Evolutionary conservation across 495 filamentous ascomycete species (phyloP).

Genomic region (Neurospora sp.): DNA sequence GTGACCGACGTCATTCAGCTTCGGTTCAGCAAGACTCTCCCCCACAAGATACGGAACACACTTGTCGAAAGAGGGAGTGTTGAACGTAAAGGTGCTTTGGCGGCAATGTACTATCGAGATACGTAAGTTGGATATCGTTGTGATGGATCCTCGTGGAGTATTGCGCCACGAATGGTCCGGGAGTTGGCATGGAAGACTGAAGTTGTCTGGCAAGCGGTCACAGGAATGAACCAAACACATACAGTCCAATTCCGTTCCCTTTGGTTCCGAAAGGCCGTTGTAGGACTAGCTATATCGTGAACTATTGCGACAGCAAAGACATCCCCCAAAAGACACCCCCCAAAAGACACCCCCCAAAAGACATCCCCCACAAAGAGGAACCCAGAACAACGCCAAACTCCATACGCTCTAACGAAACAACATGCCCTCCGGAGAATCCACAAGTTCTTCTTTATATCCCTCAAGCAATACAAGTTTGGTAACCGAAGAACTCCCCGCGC

Average conservation of each 20-base stretch:
- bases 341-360: not conserved
- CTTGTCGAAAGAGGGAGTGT: not conserved
- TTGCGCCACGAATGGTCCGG: too few relatives aligned
- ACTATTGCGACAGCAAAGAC: not conserved
- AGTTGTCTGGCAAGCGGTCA: too few relatives aligned
- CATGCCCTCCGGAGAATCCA: not conserved
- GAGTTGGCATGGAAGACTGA: too few relatives aligned
- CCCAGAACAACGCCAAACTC: not conserved
- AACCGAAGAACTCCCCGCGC: not conserved
- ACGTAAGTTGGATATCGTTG: not conserved
- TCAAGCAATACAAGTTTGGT: not conserved
- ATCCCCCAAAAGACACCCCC: not conserved
- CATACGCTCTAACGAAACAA: not conserved
- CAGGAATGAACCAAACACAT: too few relatives aligned
- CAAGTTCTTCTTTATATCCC: not conserved
- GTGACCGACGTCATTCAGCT: not conserved
- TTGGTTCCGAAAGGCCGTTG: too few relatives aligned
- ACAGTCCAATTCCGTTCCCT: too few relatives aligned
- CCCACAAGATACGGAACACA: not conserved
- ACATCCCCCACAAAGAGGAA: too few relatives aligned
- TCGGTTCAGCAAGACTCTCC: not conserved
- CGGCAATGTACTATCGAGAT: not conserved
- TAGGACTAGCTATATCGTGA: not conserved
- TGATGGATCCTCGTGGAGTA: not conserved
- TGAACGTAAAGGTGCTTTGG: not conserved